Base-by-base conservation (phyloP, 1,139 yeast species). In the Citeromyces hawaiiensis region DNA sequence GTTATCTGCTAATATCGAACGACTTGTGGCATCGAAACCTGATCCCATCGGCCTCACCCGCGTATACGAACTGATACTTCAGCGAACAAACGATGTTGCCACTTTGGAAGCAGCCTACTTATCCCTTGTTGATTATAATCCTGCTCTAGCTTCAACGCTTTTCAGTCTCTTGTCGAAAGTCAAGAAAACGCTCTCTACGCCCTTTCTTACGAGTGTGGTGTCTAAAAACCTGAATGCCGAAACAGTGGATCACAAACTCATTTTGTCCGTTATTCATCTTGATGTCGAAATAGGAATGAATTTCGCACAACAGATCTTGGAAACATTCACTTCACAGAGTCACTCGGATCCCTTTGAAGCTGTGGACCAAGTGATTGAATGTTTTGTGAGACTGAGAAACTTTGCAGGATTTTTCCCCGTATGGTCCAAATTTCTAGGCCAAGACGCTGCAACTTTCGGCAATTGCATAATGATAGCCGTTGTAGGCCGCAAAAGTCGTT, bases 301-400 rank as follows among this genome's bases (percentile, higher is more conserved):
- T 14, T 53, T 42, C 34, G 35, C 43, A 5, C 42, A 46, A 2
- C 38, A 43, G 8, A 46, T 54, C 1, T 42, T 51, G 13, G 39
- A 48, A 10, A 5, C 38, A 11, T 14, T 41, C 25, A 14, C 40
- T 8, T 33, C 37, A 23, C 8, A 19, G 4, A 7, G 21, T 7
- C 21, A 23, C 6, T 9, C 36, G 3, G 29, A 15, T 4, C 32
- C 35, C 2, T 13, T 45, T 37, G 39, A 48, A 8, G 56, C 57
- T 19, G 47, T 58, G n/a, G 37, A 43, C 2, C 45, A 56, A 11
- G 40, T 61, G 7, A 40, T 45, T 3, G 56, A 60, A 8, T 70
- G 80, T 9, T 71, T 67, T 49, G 60, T 66, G 4, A 69, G 63
- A 47, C 79, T 79, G 5, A 70, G 93, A 60, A 86, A 79, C 40